phyloP scores from a whole-genome alignment of 2,329 filamentous ascomycete genomes.

The Ophiosphaerella narmari region DNA sequence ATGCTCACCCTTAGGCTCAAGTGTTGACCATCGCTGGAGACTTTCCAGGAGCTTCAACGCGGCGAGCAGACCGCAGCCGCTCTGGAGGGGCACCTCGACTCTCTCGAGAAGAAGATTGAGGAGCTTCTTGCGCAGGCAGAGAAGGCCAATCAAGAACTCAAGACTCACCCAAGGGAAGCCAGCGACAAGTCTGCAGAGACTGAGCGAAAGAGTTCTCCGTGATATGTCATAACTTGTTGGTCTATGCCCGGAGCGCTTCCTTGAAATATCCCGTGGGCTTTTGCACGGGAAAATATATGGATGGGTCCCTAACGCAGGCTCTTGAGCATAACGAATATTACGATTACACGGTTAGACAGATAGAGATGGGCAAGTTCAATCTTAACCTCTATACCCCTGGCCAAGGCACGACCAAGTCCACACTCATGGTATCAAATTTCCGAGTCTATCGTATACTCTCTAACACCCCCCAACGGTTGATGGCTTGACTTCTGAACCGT shows the following conservation, averaged over 20 bases:
- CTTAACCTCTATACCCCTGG: too few species aligned
- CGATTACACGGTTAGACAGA: not conserved
- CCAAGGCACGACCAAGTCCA: too few species aligned
- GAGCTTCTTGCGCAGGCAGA: constrained; percentile 56
- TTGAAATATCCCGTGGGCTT: not conserved
- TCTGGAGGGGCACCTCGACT: constrained; percentile 59
- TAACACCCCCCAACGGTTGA: constrained; percentile 36
- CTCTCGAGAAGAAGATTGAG: constrained; percentile 61
- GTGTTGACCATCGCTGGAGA: constrained; percentile 42
- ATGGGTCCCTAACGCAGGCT: not conserved
- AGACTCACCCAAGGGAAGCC: constrained; percentile 21
- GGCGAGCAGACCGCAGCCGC: constrained; percentile 61
- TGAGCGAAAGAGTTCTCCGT: constrained; percentile 19
- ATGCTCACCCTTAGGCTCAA: not conserved
- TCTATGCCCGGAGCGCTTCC: not conserved
- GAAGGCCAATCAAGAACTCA: constrained; percentile 42
- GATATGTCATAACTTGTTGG: not conserved
- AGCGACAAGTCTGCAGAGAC: constrained; percentile 15
- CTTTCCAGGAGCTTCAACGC: constrained; percentile 57
- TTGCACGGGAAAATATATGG: too few species aligned
- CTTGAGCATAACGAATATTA: constrained; percentile 2
- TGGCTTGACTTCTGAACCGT: constrained; percentile 29
- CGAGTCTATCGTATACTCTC: not conserved
- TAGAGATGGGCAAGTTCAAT: constrained; percentile 1
- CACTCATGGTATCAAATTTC: too few species aligned